These are phyloP conservation scores for Phytophthora pisi DNA, from an alignment of 352 stramenopile genomes.

Conservation along the genomic window DNA sequence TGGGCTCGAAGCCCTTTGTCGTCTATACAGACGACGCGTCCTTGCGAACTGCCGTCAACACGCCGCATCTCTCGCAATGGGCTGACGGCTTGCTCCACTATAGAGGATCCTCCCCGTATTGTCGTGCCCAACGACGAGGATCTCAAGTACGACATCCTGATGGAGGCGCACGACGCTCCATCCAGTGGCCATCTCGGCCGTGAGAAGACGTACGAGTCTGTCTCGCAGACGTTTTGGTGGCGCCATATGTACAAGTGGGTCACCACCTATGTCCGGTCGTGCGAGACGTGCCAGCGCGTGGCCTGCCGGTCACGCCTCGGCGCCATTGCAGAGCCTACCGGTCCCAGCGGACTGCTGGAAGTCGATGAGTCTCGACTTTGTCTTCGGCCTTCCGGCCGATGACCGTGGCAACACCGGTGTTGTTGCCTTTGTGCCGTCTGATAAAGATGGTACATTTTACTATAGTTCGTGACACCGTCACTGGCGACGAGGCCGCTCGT, in stretches of 20 bases:
- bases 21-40: too few species aligned
- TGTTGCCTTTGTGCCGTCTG: slow-evolving; percentile 37
- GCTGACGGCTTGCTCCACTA: not conserved
- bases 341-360: slow-evolving; percentile 32
- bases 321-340: slow-evolving; percentile 6
- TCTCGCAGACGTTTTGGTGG: not conserved
- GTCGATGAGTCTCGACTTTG: slow-evolving; percentile 24
- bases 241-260: not conserved
- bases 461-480: slow-evolving; percentile 9
- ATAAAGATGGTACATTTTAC: slow-evolving; percentile 39
- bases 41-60: too few species aligned
- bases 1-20: too few species aligned
- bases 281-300: slow-evolving; percentile 25
- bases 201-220: not conserved
- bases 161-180: not conserved
- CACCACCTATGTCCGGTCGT: not conserved
- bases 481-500: slow-evolving; percentile 9
- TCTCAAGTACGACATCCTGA: not conserved
- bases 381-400: slow-evolving; percentile 28
- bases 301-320: not conserved
- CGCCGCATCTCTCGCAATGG: not conserved
- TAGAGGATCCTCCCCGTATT: not conserved
- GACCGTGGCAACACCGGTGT: slow-evolving; percentile 15
- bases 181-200: not conserved
- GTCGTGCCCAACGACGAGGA: not conserved